Base-by-base conservation (phyloP, 139 green algal genomes). In the Zygnema circumcarinatum region DNA sequence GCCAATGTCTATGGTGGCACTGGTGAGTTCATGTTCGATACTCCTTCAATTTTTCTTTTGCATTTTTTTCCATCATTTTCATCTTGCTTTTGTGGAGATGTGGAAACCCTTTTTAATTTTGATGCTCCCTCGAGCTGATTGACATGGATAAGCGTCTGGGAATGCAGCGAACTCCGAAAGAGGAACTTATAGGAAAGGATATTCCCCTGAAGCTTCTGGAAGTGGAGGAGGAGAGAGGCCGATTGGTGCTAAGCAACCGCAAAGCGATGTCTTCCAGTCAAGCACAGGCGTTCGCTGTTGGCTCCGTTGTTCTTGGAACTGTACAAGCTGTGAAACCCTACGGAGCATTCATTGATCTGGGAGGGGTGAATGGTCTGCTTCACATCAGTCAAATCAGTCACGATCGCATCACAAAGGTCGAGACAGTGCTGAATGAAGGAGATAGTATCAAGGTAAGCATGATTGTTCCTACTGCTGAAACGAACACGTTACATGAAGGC, bases 301-400 rank as follows among this genome's bases (percentile, higher is more conserved):
- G 97, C 35, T 96, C 98, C 78, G 96, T 99, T 1, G 94, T 98
- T n/a, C 83, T 94, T 67, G 97, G 96, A 42, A 94, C 92, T 20
- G 96, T 99, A 35, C 92, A 95, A 85, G 88, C 90, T 0, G 93
- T 99, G 16, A 96, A 98, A 93, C 95, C 95, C 2, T 99, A 98
- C 88, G 97, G 97, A 79, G 97, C 96, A 16, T 99, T 99, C 74
- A 87, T 99, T 2, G 96, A 99, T 76, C 90, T 99, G 53, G 97
- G 96, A 75, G 97, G 95, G 54, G 81, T 96, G 68, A 95, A 91
- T 36, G 97, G 97, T 42, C 94, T 99, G 91, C 93, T 99, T 89
- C 97, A 99, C 91, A 97, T 99, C 86, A 97, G 92, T 86, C 96
- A 99, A 92, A 98, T 99, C 92, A 96, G 92, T 31, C 93, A 98